Evolutionary conservation across 495 filamentous ascomycete genomes (phyloP).

Genomic region (Penicillium daleae): DNA sequence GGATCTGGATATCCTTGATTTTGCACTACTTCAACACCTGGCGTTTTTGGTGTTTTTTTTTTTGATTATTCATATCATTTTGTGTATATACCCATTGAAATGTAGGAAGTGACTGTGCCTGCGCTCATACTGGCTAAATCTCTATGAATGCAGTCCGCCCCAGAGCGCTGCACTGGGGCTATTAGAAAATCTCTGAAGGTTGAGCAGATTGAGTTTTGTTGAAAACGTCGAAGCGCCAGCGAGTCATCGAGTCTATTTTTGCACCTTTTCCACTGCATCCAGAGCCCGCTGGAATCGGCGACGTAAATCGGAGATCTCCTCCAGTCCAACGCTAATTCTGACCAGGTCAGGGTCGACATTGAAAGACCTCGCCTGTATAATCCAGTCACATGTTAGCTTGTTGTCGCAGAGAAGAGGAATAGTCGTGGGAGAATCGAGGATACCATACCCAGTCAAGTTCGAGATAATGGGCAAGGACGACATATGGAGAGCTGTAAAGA

Average conservation of each 20-base stretch:
- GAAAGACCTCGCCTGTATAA: conserved; percentile 66
- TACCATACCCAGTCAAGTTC: conserved; percentile 83
- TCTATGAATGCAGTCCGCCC: conserved; percentile 9
- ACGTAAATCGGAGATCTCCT: conserved; percentile 69
- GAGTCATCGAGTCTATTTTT: conserved; percentile 10
- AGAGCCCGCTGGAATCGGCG: conserved; percentile 52
- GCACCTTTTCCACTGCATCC: conserved; percentile 40
- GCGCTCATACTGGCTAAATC: conserved; percentile 2
- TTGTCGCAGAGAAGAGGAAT: background rate
- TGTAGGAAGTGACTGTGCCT: conserved; percentile 3
- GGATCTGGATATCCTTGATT: conserved; percentile 26
- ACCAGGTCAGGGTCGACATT: conserved; percentile 79
- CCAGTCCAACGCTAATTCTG: conserved; percentile 87
- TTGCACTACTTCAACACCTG: conserved; percentile 8
- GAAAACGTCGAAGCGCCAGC: conserved; percentile 4
- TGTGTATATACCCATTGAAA: conserved; percentile 16
- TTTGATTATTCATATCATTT: conserved; percentile 8
- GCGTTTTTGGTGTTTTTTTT: background rate
- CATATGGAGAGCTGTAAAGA: conserved; percentile 73
- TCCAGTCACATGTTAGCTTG: background rate
- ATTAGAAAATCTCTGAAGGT: conserved; percentile 5
- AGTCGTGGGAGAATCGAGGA: background rate
- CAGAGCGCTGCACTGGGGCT: background rate
- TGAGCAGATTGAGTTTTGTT: conserved; percentile 10
- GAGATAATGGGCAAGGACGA: conserved; percentile 86